Evolutionary conservation across 2,329 filamentous ascomycete genomes (phyloP).

Genomic region (Rhexocercosporidium sp.): DNA sequence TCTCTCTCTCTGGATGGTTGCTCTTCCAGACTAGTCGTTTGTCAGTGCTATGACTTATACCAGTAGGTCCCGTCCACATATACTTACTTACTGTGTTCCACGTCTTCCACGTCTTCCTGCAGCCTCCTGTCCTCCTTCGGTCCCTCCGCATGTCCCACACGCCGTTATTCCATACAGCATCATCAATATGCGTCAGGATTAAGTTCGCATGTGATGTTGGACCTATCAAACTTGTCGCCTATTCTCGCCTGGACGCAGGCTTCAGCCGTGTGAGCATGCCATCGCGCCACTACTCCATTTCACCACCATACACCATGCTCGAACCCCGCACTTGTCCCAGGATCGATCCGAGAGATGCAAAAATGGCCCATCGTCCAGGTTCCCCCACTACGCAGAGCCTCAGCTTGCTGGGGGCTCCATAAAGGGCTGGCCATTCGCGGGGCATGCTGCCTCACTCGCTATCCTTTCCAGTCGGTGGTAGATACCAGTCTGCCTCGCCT

Average conservation of each 20-base stretch:
- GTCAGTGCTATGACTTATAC: not conserved
- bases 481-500: conserved; percentile 5
- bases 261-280: conserved; percentile 2
- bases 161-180: conserved; percentile 15
- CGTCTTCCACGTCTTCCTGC: conserved; percentile 2
- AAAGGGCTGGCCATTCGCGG: conserved; percentile 11
- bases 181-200: not conserved
- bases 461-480: not conserved
- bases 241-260: conserved; percentile 15
- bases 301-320: not conserved
- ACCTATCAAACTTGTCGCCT: conserved; percentile 6
- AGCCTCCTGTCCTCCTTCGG: conserved; percentile 9
- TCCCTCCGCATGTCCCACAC: conserved; percentile 19
- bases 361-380: conserved; percentile 4
- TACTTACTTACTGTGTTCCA: no score
- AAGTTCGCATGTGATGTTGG: conserved; percentile 14
- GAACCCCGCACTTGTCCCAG: conserved; percentile 7
- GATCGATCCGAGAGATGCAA: not conserved
- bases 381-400: conserved; percentile 27
- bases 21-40: not conserved
- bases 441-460: conserved; percentile 2
- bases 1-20: no score
- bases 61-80: not conserved
- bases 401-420: conserved; percentile 7
- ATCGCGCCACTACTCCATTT: conserved; percentile 3